Conservation (phyloP, 441 rosid species). For the Kokia cookei region DNA sequence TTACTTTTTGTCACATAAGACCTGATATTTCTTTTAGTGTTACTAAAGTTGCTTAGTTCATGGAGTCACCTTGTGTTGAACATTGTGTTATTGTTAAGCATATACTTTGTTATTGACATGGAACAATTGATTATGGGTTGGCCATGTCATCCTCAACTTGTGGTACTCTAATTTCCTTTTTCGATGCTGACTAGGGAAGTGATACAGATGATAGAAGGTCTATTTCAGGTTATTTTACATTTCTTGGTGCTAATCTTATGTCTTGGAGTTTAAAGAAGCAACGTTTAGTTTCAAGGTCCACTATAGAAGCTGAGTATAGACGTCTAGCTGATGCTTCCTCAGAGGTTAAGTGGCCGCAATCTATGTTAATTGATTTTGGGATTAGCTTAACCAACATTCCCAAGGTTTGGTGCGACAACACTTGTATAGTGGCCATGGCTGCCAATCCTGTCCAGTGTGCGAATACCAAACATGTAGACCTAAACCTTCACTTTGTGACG, state of each 20-base stretch:
- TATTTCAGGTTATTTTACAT: not conserved
- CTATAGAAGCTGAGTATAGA: not conserved
- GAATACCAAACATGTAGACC: not conserved
- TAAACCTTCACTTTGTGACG: not conserved
- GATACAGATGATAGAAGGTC: not conserved
- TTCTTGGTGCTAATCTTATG: not conserved
- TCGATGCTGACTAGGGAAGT: not conserved
- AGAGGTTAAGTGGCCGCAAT: not conserved
- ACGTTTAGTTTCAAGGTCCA: not conserved
- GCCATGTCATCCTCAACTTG: too few species aligned
- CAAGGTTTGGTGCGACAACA: not conserved
- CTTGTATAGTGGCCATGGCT: not conserved
- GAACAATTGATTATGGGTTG: too few species aligned
- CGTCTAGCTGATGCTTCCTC: not conserved
- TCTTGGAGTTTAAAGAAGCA: not conserved
- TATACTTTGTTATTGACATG: too few species aligned
- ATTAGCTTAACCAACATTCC: not conserved
- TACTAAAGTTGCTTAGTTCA: too few species aligned
- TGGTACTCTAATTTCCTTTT: not conserved
- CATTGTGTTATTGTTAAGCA: too few species aligned
- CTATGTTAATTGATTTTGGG: not conserved
- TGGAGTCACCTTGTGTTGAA: too few species aligned
- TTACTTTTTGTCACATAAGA: too few species aligned
- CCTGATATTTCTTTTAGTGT: too few species aligned
- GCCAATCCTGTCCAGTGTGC: not conserved